Base-by-base conservation (phyloP, 768 basidiomycete species). In the Kwoniella pini region DNA sequence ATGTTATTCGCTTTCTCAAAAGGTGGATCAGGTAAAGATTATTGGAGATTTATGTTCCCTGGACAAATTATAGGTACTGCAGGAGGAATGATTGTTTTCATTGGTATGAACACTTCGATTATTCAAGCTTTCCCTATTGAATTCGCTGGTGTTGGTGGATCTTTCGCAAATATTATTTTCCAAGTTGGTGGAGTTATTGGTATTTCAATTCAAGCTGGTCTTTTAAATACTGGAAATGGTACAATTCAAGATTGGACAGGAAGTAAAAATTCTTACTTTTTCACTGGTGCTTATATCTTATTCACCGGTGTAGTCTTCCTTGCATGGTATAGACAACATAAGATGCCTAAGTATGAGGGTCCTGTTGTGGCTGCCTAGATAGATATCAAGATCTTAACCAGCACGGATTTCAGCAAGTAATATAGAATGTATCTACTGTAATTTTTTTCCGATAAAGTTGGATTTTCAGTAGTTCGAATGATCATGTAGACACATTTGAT, bases 1-100 rank as follows among this genome's bases (percentile, higher is more conserved):
- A 69, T 77, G 62, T 60, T 77, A 21, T 69, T 72, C 44, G 69
- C 71, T 33, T 74, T 61, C 67, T 62, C 58, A 12, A 39, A 60
- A 15, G 75, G 75, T 30, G 74, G 74, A 2, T 46, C 43, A 21
- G 71, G 72, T 31, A 60, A 61, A 17, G 60, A 76, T 52, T 76
- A 72, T 64, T 76, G 74, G 74, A 54, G 51, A 31, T 73, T 43
- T 64, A 62, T 76, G 58, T 76, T 76, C 71, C 27, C 71, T 17
- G 74, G 70, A 11, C 53, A 64, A 28, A 49, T 76, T 39, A 63
- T 70, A 49, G 70, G 71, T 31, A 71, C 71, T 22, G 64, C 59
- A 13, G 74, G 72, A 17, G 71, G 64, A 13, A 69, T 76, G 69
- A 64, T 73, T 42, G 33, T 76, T 49, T 76, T 73, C 61, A 72